Evolutionary conservation across 345 rosid species (phyloP), one percentile per base, ranked within the genome.

Genomic region (Melaleuca quinquenervia): DNA sequence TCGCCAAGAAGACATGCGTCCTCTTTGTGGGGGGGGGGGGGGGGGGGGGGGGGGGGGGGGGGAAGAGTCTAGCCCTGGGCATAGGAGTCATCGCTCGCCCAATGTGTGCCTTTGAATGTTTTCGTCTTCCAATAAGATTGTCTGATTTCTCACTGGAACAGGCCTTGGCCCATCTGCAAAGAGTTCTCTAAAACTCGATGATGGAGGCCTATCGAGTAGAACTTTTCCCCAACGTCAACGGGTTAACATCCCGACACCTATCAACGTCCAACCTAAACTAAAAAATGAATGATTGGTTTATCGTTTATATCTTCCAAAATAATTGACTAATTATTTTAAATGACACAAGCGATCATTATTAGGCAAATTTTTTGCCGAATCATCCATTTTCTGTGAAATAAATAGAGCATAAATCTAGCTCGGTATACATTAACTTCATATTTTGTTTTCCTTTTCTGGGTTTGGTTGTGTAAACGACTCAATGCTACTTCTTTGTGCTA

Each of bases 361-460:
- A n/a, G n/a, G n/a, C n/a, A n/a, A n/a, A n/a, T n/a, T n/a, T n/a
- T n/a, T n/a, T n/a, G n/a, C n/a, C n/a, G n/a, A n/a, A n/a, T n/a
- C n/a, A n/a, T n/a, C n/a, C n/a, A n/a, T n/a, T n/a, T n/a, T n/a
- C n/a, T n/a, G n/a, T n/a, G n/a, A n/a, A n/a, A n/a, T n/a, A n/a
- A n/a, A n/a, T n/a, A n/a, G n/a, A n/a, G n/a, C n/a, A n/a, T n/a
- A n/a, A n/a, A 58, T 58, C 70, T 12, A 58, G 32, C 32, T 32
- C 70, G 3, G 10, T 3, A 5, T 55, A 10, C 12, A 55, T 55
- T 55, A 55, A 55, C 60, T 21, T 53, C 3, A 11, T 53, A 24
- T 22, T 11, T 9, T 13, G 27, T 27, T 26, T 52, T 15, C 15
- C 9, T 8, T n/a, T 58, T 16, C 15, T 3, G 0, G 5, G 6